phyloP scores from a whole-genome alignment of 257 asterid genomes.

The Scutellaria barbata region DNA sequence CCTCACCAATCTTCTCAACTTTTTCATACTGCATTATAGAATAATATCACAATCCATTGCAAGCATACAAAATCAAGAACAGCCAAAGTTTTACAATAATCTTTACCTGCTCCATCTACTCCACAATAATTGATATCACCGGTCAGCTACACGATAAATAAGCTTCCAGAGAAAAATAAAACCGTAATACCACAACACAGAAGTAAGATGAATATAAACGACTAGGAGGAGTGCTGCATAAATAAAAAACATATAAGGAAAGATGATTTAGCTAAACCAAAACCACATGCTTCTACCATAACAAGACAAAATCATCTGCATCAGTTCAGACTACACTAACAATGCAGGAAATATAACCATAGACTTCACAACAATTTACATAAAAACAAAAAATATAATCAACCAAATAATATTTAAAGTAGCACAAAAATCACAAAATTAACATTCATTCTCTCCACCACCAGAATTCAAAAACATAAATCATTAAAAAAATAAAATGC shows the following conservation, averaged over 20 bases:
- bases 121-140: conserved; percentile 15
- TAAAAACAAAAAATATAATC: conserved; percentile 17
- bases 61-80: conserved; percentile 12
- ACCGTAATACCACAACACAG: conserved; percentile 4
- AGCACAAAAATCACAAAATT: conserved; percentile 31
- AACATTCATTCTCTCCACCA: conserved; percentile 26
- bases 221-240: neutral
- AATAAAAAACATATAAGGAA: neutral
- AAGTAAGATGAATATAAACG: no score
- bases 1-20: conserved; percentile 98
- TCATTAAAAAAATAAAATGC: neutral
- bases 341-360: neutral
- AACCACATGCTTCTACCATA: conserved; percentile 21
- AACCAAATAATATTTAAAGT: conserved; percentile 1
- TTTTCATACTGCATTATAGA: conserved; percentile 72
- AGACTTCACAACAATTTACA: neutral
- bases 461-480: neutral
- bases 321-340: conserved; percentile 15
- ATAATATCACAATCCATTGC: conserved; percentile 31
- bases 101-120: conserved; percentile 85
- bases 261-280: neutral
- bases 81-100: neutral
- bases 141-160: conserved; percentile 9
- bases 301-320: conserved; percentile 14
- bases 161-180: neutral